Evolutionary conservation across 169 alveolate species (phyloP), one percentile per base, ranked within the genome.

Genomic region (Eimeria sp.): DNA sequence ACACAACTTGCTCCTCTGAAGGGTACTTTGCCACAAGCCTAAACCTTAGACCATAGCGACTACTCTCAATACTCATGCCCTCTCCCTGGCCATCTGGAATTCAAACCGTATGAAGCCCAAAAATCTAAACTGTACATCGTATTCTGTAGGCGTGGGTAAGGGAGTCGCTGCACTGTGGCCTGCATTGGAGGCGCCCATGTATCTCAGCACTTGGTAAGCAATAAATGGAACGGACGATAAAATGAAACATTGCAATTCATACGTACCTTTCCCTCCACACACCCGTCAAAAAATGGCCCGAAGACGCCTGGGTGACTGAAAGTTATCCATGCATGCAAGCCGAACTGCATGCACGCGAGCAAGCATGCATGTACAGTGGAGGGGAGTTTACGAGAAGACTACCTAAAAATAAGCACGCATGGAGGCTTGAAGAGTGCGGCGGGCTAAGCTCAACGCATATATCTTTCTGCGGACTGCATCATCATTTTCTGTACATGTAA

Each of bases 321-420:
- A 61, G 30, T 61, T 61, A 16, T 61, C n/a, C 72, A 61, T 22
- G 30, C 72, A 61, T 61, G 72, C 72, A 61, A 61, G 72, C 72
- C 18, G 34, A 25, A 9, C 18, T 67, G 20, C 76, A 67, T 10
- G 76, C 76, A 3, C 10, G 45, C 20, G 43, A 27, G 45, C 76
- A 67, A n/a, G 76, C 76, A 67, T 67, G 76, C 76, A 67, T 67
- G 76, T 18, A 67, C 14, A n/a, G 45, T 6, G 76, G 76, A 16
- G 18, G 45, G 10, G 20, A 67, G 16, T 10, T 3, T 27, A 14
- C 11, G 76, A 67, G 76, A 67, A 27, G 7, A 67, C 45, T 67
- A 67, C 76, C 76, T 67, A 67, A 67, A 67, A 67, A 67, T 67
- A 18, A n/a, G 76, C 76, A 67, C 45, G 76, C 25, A 18, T 13